A percentile compares a stretch with the other conserved stretches of the same genome.
Evolutionary conservation across 345 rosid genomes (phyloP).

Genomic region (Litchi chinensis): DNA sequence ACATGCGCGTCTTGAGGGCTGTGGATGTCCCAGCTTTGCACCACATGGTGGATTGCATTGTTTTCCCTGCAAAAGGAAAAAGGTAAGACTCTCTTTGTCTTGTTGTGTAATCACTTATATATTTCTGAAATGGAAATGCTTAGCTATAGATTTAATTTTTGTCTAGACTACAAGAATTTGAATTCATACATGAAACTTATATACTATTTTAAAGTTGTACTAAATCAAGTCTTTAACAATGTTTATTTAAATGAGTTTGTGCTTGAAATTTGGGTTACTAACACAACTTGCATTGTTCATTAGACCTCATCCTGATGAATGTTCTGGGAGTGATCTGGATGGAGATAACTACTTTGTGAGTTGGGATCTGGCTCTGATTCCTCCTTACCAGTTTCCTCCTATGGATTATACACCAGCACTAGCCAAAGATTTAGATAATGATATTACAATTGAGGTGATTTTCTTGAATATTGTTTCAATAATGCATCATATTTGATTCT

Average conservation of each 20-base stretch:
- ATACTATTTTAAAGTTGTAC: no score
- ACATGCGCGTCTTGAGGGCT: conserved; percentile 44
- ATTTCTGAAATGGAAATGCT: neutral
- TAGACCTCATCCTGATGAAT: conserved; percentile 54
- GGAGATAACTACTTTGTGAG: conserved; percentile 51
- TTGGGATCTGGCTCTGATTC: conserved; percentile 46
- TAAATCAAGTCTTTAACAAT: no score
- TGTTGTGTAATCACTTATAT: neutral
- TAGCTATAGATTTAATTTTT: neutral
- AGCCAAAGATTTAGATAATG: conserved; percentile 28
- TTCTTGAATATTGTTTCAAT: neutral
- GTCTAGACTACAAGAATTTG: no score
- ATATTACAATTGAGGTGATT: conserved; percentile 48
- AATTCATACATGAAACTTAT: no score
- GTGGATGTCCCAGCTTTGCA: conserved; percentile 40
- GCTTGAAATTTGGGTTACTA: neutral
- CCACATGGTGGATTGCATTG: conserved; percentile 55
- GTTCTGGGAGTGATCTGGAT: conserved; percentile 54
- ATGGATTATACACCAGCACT: conserved; percentile 45
- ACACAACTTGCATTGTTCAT: neutral
- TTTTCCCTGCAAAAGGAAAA: conserved; percentile 53
- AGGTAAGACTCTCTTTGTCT: conserved; percentile 28
- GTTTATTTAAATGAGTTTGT: neutral
- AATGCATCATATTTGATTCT: neutral
- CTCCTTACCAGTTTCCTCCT: conserved; percentile 27